Conservation (phyloP, 2,329 filamentous ascomycete genomes). For the Pyrenophora tritici-repentis region DNA sequence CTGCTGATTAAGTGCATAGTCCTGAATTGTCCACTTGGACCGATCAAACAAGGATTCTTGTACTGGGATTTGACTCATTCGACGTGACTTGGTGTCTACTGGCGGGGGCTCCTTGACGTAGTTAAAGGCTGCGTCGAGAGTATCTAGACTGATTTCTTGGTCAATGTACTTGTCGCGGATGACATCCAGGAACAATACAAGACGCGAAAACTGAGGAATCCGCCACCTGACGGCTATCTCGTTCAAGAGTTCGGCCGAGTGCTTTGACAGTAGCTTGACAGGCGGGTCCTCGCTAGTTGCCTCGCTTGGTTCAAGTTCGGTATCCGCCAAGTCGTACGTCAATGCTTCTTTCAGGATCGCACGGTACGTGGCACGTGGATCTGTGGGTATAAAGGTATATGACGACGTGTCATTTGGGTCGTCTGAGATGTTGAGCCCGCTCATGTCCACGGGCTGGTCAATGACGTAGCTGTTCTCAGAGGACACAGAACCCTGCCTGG, state of each 20-base stretch:
- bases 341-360: constrained; percentile 79
- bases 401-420: constrained; percentile 61
- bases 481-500: constrained; percentile 53
- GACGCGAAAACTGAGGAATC: constrained; percentile 78
- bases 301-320: constrained; percentile 56
- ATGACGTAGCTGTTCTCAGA: constrained; percentile 57
- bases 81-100: constrained; percentile 64
- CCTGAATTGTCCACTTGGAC: constrained; percentile 56
- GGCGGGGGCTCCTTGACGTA: constrained; percentile 74
- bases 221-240: constrained; percentile 90
- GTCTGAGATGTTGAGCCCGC: constrained; percentile 65
- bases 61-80: constrained; percentile 53
- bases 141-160: constrained; percentile 78
- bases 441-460: constrained; percentile 72
- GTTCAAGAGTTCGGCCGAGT: constrained; percentile 79
- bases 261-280: constrained; percentile 68
- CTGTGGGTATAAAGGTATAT: constrained; percentile 88
- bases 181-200: constrained; percentile 83
- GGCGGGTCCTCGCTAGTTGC: constrained; percentile 55
- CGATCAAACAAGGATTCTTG: constrained; percentile 52
- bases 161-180: constrained; percentile 83
- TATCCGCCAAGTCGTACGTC: constrained; percentile 62
- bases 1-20: constrained; percentile 68
- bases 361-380: constrained; percentile 82
- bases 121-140: constrained; percentile 81